These are phyloP conservation scores for Hymenoscyphus albidus DNA, from an alignment of 2,329 filamentous ascomycete species.

Conservation along the genomic window DNA sequence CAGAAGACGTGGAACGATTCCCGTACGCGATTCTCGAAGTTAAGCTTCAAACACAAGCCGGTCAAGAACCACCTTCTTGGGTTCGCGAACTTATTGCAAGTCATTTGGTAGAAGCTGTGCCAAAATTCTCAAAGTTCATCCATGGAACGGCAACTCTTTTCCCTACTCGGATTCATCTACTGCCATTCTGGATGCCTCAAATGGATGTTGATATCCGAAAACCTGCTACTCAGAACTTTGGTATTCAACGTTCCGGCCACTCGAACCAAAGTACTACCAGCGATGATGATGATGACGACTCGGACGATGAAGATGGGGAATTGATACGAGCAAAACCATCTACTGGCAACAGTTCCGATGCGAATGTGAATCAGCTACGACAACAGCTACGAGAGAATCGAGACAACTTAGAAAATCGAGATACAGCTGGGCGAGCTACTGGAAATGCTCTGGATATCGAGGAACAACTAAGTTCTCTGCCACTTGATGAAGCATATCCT, in stretches of 20 bases:
- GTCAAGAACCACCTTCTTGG: slow-evolving; percentile 94
- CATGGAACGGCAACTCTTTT: slow-evolving; percentile 89
- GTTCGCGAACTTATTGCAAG: slow-evolving; percentile 89
- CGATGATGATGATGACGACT: slow-evolving; percentile 68
- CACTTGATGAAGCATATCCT: slow-evolving; percentile 66
- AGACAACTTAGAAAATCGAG: slow-evolving; percentile 26
- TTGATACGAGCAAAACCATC: slow-evolving; percentile 15
- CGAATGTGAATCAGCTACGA: slow-evolving; percentile 21
- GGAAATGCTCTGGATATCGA: slow-evolving; percentile 66
- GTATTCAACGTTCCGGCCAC: slow-evolving; percentile 75
- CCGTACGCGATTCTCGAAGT: slow-evolving; percentile 96
- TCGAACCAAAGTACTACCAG: slow-evolving; percentile 74
- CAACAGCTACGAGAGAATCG: slow-evolving; percentile 11
- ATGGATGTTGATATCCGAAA: slow-evolving; percentile 98
- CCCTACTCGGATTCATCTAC: slow-evolving; percentile 78
- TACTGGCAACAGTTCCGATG: slow-evolving; percentile 20
- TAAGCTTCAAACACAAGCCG: slow-evolving; percentile 93
- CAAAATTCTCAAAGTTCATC: slow-evolving; percentile 99
- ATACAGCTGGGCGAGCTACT: slow-evolving; percentile 20
- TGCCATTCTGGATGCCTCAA: slow-evolving; percentile 97
- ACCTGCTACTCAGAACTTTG: slow-evolving; percentile 81
- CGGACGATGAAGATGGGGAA: slow-evolving; percentile 51
- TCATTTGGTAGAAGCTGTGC: slow-evolving; percentile 96
- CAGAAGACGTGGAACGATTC: slow-evolving; percentile 83
- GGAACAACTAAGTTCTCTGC: slow-evolving; percentile 68